These are phyloP conservation scores for Spergularia azorica DNA, from an alignment of 179 eudicot genomes.

Conservation along the genomic window DNA sequence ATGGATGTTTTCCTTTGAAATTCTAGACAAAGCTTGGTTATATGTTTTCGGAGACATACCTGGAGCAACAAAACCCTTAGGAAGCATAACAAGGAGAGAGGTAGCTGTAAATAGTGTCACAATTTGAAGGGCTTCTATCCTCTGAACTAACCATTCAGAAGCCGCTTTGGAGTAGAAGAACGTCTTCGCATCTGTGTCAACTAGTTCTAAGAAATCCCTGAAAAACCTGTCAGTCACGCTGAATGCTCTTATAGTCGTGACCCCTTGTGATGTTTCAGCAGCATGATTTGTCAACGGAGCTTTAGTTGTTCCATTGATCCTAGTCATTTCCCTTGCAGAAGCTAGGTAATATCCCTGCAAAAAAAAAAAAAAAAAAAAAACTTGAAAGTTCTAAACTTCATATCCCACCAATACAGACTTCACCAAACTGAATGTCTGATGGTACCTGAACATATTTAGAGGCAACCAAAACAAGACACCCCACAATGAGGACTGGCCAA, in stretches of 20 bases:
- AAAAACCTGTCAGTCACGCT: conserved; percentile 53
- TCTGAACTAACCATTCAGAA: conserved; percentile 66
- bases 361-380: not conserved
- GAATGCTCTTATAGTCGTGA: conserved; percentile 71
- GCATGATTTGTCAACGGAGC: conserved; percentile 76
- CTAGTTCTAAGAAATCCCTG: conserved; percentile 47
- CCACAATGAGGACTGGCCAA: conserved; percentile 76
- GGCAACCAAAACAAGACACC: conserved; percentile 42
- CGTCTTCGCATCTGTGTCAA: conserved; percentile 68
- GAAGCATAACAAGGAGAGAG: conserved; percentile 50
- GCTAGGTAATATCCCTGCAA: conserved; percentile 59
- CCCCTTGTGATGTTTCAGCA: conserved; percentile 74
- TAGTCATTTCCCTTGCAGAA: conserved; percentile 71
- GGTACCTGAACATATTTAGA: conserved; percentile 60
- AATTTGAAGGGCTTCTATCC: conserved; percentile 68
- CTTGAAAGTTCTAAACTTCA: not conserved
- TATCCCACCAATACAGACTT: not conserved
- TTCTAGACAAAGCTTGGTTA: not conserved
- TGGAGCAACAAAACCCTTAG: conserved; percentile 54
- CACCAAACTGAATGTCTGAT: not conserved
- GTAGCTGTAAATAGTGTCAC: conserved; percentile 64
- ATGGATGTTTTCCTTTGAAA: not conserved
- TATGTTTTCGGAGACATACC: conserved; percentile 1
- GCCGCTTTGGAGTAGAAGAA: conserved; percentile 62
- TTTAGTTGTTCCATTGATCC: conserved; percentile 83